Conservation (phyloP, 108 stramenopile genomes). For the Nitzschia sp. region DNA sequence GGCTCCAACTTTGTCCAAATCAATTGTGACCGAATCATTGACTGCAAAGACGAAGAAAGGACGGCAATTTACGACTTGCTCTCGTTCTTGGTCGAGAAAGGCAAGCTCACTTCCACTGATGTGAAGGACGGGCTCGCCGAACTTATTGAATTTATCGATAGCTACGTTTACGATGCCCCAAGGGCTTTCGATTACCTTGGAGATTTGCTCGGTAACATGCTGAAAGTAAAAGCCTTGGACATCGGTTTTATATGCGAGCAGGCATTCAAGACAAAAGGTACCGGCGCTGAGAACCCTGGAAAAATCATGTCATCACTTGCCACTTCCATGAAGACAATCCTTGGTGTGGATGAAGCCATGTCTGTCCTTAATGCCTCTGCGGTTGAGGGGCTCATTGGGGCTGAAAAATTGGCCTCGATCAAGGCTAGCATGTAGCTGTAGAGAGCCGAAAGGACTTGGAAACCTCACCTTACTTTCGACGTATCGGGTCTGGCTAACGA, state of each 20-base stretch:
- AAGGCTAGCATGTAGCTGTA: background rate
- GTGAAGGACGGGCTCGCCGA: conserved; percentile 53
- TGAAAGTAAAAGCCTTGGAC: conserved; percentile 50
- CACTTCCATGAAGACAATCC: conserved; percentile 13
- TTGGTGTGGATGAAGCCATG: conserved; percentile 30
- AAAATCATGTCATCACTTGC: conserved; percentile 19
- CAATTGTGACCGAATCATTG: conserved; percentile 57
- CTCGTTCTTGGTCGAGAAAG: conserved; percentile 51
- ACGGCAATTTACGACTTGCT: conserved; percentile 58
- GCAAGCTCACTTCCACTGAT: conserved; percentile 52
- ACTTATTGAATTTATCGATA: conserved; percentile 74
- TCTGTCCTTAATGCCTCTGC: conserved; percentile 13
- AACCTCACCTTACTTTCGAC: too few species aligned
- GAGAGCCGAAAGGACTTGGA: background rate
- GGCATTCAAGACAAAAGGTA: conserved; percentile 36
- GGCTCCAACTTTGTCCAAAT: conserved; percentile 54
- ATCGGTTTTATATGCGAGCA: conserved; percentile 64
- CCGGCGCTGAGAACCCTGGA: conserved; percentile 16
- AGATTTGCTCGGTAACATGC: conserved; percentile 54
- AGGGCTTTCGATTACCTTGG: conserved; percentile 61
- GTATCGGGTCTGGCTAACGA: too few species aligned
- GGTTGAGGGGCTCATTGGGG: conserved; percentile 30
- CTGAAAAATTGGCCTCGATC: conserved; percentile 26
- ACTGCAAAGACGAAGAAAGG: conserved; percentile 71
- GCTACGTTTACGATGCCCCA: conserved; percentile 65